Evolutionary conservation across 306 rosid species (phyloP), one percentile per base, ranked within the genome.

Genomic region (Gleditsia sinensis): DNA sequence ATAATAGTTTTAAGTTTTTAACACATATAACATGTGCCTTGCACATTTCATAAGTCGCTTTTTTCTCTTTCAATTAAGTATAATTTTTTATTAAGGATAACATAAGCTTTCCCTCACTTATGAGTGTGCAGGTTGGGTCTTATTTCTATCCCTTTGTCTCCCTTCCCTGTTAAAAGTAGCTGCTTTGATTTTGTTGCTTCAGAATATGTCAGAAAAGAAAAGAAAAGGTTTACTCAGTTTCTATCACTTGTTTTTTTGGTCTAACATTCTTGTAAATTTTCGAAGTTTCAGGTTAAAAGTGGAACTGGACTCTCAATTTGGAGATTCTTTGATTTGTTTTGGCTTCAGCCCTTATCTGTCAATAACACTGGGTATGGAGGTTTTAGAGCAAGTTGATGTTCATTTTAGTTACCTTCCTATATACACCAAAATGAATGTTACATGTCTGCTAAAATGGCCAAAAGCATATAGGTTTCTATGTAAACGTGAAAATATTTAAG

Each of bases 21-120:
- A 62, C 1, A 67, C 7, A 40, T 57, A 70, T 1, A 40, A 50
- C 32, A 46, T 27, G 57, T 63, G 67, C 49, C 56, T 30, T 57
- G 33, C 32, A 53, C 33, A 79, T 69, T 68, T 69, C 12, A 14
- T 36, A 48, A 17, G 36, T 3, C 51, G 20, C 17, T 66, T 23
- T 36, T 50, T 32, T n/a, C 30, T 36, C 69, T 66, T 53, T 43
- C 9, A 66, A 40, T 32, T 28, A 40, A 33, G 48, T 58, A 54
- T 48, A 32, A 66, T 23, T 59, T 66, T 75, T 46, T 50, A 64
- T 25, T 33, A 43, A 76, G 40, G 34, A 37, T 12, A 75, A 45
- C 13, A 49, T 16, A 49, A 58, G 56, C 58, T 76, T 58, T 39
- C 43, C 19, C 57, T 57, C 24, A 37, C 51, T 60, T 40, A 59